Percentiles rank a stretch among this genome's conserved stretches.
These are phyloP conservation scores for Terfezia boudieri DNA, from an alignment of 495 filamentous ascomycete species.

Conservation along the genomic window DNA sequence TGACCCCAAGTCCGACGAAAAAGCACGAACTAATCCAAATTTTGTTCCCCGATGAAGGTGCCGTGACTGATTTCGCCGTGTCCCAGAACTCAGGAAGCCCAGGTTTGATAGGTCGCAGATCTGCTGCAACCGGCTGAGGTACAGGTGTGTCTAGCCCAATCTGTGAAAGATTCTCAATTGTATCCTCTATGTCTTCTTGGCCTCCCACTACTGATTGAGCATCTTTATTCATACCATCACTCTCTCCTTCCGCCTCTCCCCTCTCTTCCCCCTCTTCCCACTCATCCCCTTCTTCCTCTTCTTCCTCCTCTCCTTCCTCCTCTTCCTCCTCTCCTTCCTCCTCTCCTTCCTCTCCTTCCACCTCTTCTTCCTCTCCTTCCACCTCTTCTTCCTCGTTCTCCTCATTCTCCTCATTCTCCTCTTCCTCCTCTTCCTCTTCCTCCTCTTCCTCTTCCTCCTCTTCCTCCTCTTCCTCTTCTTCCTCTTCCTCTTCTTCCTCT, in stretches of 20 bases:
- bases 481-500: constrained; percentile 16
- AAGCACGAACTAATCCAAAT: not conserved
- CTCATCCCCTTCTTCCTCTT: constrained; percentile 11
- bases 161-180: no score
- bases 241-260: not conserved
- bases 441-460: constrained; percentile 16
- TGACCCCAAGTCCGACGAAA: not conserved
- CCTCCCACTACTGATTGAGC: no score
- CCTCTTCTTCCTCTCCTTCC: constrained; percentile 6
- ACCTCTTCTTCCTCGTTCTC: constrained; percentile 14
- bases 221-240: no score
- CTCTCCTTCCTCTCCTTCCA: no score
- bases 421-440: constrained; percentile 2
- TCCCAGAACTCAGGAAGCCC: not conserved
- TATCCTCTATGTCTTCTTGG: no score
- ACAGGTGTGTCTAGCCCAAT: no score
- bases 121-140: no score
- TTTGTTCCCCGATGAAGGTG: not conserved
- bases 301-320: constrained; percentile 9
- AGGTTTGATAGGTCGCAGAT: no score
- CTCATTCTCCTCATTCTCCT: constrained; percentile 7
- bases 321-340: constrained; percentile 6
- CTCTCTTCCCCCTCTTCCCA: constrained; percentile 3
- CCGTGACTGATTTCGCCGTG: not conserved
- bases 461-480: not conserved